phyloP scores from a whole-genome alignment of 495 filamentous ascomycete genomes.

The Tuber indicum region DNA sequence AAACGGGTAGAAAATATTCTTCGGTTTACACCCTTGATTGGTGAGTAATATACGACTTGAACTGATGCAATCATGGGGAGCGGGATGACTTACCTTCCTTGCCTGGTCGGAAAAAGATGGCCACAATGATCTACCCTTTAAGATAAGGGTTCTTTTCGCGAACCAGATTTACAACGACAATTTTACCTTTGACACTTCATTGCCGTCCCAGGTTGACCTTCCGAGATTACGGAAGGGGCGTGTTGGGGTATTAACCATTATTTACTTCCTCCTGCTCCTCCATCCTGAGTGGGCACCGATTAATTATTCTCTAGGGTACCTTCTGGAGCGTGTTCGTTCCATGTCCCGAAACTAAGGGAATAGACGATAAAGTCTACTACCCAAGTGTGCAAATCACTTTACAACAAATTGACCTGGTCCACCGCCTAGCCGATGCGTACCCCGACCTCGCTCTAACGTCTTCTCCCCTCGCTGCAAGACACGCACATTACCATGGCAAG shows the following conservation, averaged over 20 bases:
- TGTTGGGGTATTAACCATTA: conserved; percentile 43
- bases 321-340: conserved; percentile 88
- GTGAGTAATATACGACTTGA: conserved; percentile 45
- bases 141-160: conserved; percentile 58
- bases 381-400: conserved; percentile 60
- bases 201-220: conserved; percentile 71
- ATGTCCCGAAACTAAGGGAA: conserved; percentile 63
- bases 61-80: conserved; percentile 2
- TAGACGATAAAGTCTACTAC: conserved; percentile 63
- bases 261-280: background rate
- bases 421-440: conserved; percentile 61
- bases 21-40: conserved; percentile 69
- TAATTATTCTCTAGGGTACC: conserved; percentile 48
- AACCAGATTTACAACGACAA: conserved; percentile 72
- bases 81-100: conserved; percentile 11
- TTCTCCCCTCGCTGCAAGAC: conserved; percentile 56
- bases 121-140: conserved; percentile 79
- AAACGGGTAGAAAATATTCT: conserved; percentile 65
- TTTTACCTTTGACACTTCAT: conserved; percentile 64
- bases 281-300: background rate
- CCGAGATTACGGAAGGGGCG: conserved; percentile 52
- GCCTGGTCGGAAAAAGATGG: conserved; percentile 59
- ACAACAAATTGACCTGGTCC: conserved; percentile 76
- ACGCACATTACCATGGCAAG: conserved; percentile 45
- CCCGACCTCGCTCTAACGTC: conserved; percentile 61